Evolutionary conservation across 352 stramenopile species (phyloP).

Genomic region (Globisporangium polare): DNA sequence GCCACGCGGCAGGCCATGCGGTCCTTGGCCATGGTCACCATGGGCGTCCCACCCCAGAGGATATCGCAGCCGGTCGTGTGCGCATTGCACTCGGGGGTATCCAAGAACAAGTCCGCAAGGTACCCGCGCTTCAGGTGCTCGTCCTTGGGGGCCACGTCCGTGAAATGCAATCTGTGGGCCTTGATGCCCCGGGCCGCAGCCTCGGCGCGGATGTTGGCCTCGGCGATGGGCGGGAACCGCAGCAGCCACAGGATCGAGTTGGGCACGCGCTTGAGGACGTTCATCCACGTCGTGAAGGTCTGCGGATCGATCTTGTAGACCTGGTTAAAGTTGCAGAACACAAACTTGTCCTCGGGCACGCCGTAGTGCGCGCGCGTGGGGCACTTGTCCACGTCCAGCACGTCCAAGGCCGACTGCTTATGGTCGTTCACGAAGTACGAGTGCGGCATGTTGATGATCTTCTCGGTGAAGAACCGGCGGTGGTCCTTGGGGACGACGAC

Average conservation of each 20-base stretch:
- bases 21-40: conserved; percentile 89
- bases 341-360: conserved; percentile 89
- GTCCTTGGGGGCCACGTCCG: conserved; percentile 83
- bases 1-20: conserved; percentile 89
- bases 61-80: conserved; percentile 92
- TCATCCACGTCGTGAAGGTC: conserved; percentile 91
- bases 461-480: conserved; percentile 82
- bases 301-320: conserved; percentile 94
- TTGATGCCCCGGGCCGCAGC: conserved; percentile 68
- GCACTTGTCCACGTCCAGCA: conserved; percentile 74
- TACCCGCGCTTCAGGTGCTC: conserved; percentile 89
- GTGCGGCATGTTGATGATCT: conserved; percentile 90
- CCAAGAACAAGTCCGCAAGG: conserved; percentile 90
- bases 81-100: conserved; percentile 90
- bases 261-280: conserved; percentile 90
- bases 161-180: conserved; percentile 74
- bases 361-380: conserved; percentile 84
- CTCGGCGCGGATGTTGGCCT: conserved; percentile 85
- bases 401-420: conserved; percentile 77
- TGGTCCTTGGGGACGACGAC: conserved; percentile 64
- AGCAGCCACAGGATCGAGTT: conserved; percentile 91
- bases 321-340: conserved; percentile 95
- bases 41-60: conserved; percentile 88
- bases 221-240: conserved; percentile 73
- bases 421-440: conserved; percentile 94